phyloP scores from a whole-genome alignment of 1,284 basidiomycete species.

The Uromyces viciae-fabae region DNA sequence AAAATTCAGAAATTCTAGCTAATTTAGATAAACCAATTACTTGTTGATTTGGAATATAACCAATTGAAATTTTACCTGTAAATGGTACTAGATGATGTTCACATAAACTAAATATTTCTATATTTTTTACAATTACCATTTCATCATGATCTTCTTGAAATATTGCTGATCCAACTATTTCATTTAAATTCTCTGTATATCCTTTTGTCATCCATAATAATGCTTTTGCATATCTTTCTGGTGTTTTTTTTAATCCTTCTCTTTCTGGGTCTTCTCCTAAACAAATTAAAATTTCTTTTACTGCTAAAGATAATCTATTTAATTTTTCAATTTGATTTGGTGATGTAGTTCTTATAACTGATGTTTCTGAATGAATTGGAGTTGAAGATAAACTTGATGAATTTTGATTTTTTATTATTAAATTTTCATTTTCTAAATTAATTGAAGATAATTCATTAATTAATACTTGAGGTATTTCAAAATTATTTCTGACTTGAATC shows the following conservation, averaged over 20 bases:
- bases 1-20: conserved; percentile 94
- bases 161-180: conserved; percentile 97
- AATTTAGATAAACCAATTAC: conserved; percentile 97
- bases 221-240: conserved; percentile 93
- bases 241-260: conserved; percentile 83
- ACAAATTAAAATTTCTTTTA: conserved; percentile 89
- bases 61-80: conserved; percentile 87
- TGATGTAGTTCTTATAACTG: too few species aligned
- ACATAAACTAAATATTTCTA: conserved; percentile 93
- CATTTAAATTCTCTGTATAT: conserved; percentile 89
- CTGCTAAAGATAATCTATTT: conserved; percentile 76
- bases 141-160: conserved; percentile 99
- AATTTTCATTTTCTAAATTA: too few species aligned
- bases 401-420: too few species aligned
- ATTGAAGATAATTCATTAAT: too few species aligned
- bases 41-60: conserved; percentile 92
- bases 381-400: too few species aligned
- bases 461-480: too few species aligned
- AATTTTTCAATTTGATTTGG: too few species aligned
- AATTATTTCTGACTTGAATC: too few species aligned
- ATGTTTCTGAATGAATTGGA: too few species aligned
- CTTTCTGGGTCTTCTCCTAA: conserved; percentile 97
- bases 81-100: conserved; percentile 99
- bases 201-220: conserved; percentile 99
- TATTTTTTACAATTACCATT: conserved; percentile 97